Conservation (phyloP, 106 monocot species). For the Agapanthus africanus region DNA sequence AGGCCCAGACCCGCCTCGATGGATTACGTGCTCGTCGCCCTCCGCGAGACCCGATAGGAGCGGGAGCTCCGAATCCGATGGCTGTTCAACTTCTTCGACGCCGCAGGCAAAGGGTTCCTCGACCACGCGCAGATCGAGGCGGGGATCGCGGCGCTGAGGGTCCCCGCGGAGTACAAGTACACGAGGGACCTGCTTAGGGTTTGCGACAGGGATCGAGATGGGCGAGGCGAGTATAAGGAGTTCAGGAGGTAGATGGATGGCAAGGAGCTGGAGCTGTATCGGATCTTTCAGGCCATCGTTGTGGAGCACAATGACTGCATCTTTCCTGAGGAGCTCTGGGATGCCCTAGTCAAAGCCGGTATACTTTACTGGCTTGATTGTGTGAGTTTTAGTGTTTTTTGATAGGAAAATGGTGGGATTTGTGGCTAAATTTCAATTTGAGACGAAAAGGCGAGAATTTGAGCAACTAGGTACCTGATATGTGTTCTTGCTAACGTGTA, state of each 20-base stretch:
- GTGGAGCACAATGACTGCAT: constrained; percentile 96
- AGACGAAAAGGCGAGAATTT: no score
- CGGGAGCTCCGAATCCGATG: constrained; percentile 71
- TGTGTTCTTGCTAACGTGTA: no score
- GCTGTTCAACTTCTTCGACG: constrained; percentile 76
- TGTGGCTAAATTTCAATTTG: no score
- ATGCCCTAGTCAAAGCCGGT: constrained; percentile 90
- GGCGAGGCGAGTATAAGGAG: constrained; percentile 65
- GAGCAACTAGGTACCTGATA: no score
- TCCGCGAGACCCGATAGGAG: constrained; percentile 70
- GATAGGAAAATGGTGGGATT: no score
- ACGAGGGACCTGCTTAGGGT: constrained; percentile 76
- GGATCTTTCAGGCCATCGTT: constrained; percentile 92
- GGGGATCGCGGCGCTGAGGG: constrained; percentile 48
- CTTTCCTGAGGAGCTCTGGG: constrained; percentile 83
- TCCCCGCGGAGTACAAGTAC: constrained; percentile 86
- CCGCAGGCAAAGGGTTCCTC: constrained; percentile 41
- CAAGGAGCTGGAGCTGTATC: constrained; percentile 82
- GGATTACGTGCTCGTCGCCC: constrained; percentile 80
- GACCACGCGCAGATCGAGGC: constrained; percentile 73
- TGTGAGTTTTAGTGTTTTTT: no score
- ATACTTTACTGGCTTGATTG: no score
- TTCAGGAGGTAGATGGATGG: constrained; percentile 78
- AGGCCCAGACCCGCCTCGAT: constrained; percentile 55
- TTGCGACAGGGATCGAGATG: constrained; percentile 68